phyloP scores from a whole-genome alignment of 306 rosid species.

The Ziziphus jujuba region DNA sequence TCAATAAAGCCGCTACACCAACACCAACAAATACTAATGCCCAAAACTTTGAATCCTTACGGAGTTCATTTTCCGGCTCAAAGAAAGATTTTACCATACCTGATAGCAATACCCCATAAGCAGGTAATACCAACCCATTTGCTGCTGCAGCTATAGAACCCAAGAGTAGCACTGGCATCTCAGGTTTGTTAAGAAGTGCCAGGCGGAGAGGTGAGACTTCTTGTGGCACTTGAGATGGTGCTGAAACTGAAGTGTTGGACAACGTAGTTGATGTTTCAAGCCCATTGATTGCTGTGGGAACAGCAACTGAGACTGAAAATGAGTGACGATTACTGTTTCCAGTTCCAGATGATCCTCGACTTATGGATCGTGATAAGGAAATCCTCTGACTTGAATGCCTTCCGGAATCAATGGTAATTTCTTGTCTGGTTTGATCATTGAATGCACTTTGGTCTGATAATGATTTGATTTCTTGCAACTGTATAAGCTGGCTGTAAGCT shows the following conservation, averaged over 20 bases:
- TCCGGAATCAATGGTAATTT: conserved; percentile 33
- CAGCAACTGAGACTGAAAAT: conserved; percentile 34
- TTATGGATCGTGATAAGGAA: conserved; percentile 46
- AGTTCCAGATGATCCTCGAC: conserved; percentile 52
- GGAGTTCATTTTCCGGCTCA: conserved; percentile 56
- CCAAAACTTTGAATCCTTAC: conserved; percentile 65
- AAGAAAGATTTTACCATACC: conserved; percentile 50
- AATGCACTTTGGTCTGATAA: conserved; percentile 33
- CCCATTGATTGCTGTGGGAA: conserved; percentile 33
- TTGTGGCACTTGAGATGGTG: conserved; percentile 25
- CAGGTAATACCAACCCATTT: conserved; percentile 51
- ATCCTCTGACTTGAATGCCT: conserved; percentile 38
- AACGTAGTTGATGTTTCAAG: conserved; percentile 30
- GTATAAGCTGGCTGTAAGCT: conserved; percentile 65
- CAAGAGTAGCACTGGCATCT: conserved; percentile 53
- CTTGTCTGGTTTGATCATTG: conserved; percentile 33
- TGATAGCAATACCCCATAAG: conserved; percentile 47
- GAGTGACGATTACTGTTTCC: conserved; percentile 49
- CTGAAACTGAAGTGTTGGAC: conserved; percentile 25
- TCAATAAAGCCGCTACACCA: conserved; percentile 38
- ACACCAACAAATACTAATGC: conserved; percentile 50
- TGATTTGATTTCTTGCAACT: conserved; percentile 43
- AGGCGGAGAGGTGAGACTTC: conserved; percentile 49
- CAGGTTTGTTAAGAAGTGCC: conserved; percentile 76
- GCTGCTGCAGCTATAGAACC: conserved; percentile 58